Evolutionary conservation across 225 moss, liverwort and hornwort genomes (phyloP).

Genomic region (Polytrichum commune): DNA sequence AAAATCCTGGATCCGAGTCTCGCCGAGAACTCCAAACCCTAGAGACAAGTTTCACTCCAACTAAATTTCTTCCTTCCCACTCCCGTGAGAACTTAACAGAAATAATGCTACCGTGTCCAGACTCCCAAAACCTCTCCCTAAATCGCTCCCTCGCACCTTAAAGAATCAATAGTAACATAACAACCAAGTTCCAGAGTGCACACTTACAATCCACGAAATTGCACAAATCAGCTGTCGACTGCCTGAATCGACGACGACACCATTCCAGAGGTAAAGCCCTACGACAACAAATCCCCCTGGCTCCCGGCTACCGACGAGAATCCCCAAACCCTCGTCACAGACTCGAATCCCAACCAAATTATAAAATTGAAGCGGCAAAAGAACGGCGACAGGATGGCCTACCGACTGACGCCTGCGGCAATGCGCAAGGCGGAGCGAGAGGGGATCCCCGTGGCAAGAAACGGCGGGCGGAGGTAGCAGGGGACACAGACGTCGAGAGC

Average conservation of each 20-base stretch:
- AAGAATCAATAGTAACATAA: neutral
- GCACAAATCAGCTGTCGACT: neutral
- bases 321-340: neutral
- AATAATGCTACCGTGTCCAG: neutral
- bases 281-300: neutral
- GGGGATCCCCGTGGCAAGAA: neutral
- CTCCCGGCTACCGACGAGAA: neutral
- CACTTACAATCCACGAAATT: neutral
- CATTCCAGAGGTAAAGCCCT: neutral
- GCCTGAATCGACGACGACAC: neutral
- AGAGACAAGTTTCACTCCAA: neutral
- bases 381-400: neutral
- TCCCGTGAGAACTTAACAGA: neutral
- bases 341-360: conserved; percentile 6
- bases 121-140: neutral
- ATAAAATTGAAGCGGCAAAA: neutral
- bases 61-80: neutral
- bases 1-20: neutral
- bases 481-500: neutral
- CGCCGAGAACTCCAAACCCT: neutral
- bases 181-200: neutral
- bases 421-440: neutral
- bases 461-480: neutral
- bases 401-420: neutral
- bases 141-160: neutral